A percentile compares a stretch with the other conserved stretches of the same genome.
These are phyloP conservation scores for Echinochloa phyllopogon DNA, from an alignment of 176 grass and related monocot genomes.

Conservation along the genomic window DNA sequence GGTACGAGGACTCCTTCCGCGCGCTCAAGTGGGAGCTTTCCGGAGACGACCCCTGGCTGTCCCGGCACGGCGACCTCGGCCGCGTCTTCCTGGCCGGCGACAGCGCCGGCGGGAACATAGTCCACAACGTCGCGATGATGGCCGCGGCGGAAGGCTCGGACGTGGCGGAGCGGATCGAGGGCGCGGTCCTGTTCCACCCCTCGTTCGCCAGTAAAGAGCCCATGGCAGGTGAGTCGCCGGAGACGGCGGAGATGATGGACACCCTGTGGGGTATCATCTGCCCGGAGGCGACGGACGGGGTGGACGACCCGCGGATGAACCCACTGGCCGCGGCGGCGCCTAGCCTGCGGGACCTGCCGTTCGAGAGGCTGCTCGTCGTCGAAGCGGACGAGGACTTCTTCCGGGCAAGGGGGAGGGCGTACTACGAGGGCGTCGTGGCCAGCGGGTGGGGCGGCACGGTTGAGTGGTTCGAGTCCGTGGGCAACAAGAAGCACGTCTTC, in stretches of 20 bases:
- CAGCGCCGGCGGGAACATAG: slow-evolving; percentile 29
- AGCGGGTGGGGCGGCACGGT: slow-evolving; percentile 44
- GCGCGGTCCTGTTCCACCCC: neutral
- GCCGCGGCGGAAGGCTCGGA: neutral
- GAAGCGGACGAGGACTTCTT: slow-evolving; percentile 30
- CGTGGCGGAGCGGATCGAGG: neutral
- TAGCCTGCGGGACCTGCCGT: neutral
- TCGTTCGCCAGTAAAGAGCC: slow-evolving; percentile 3
- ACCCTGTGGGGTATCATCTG: slow-evolving; percentile 31
- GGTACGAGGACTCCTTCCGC: slow-evolving; percentile 46
- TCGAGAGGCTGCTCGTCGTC: neutral
- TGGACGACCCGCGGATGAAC: slow-evolving; percentile 48
- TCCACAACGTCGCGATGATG: slow-evolving; percentile 41
- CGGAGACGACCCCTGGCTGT: slow-evolving; percentile 24
- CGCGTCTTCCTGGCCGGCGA: slow-evolving; percentile 38
- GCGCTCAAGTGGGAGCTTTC: slow-evolving; percentile 43
- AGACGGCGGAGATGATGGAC: neutral
- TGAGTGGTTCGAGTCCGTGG: slow-evolving; percentile 46
- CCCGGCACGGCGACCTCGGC: slow-evolving; percentile 10
- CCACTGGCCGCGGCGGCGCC: slow-evolving; percentile 25
- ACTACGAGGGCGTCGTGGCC: slow-evolving; percentile 24
- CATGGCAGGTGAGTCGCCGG: neutral
- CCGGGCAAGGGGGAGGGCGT: slow-evolving; percentile 21
- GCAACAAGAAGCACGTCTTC: slow-evolving; percentile 47
- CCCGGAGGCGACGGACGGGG: slow-evolving; percentile 1